Evolutionary conservation across 1,284 basidiomycete species (phyloP).

Genomic region (Trichosporon sp.): DNA sequence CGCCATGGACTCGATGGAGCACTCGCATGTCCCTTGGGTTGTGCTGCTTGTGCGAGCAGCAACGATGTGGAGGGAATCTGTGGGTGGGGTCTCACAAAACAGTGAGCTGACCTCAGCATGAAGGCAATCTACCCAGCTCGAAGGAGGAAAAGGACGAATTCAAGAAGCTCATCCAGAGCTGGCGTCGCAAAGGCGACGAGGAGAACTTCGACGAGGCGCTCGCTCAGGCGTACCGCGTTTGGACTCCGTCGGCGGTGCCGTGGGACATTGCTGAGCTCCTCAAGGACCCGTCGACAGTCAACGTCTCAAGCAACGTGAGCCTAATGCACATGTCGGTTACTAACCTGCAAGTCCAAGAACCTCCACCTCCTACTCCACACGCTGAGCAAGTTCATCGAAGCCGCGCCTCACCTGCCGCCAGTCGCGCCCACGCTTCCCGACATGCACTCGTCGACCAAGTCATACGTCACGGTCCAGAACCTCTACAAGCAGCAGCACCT

Average conservation of each 20-base stretch:
- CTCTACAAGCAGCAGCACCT: slow-evolving; percentile 45
- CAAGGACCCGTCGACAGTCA: slow-evolving; percentile 56
- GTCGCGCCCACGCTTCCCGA: slow-evolving; percentile 74
- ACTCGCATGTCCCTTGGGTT: slow-evolving; percentile 80
- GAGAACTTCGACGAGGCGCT: slow-evolving; percentile 96
- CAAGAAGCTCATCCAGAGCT: slow-evolving; percentile 54
- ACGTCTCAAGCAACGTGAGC: slow-evolving; percentile 47
- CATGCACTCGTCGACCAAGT: slow-evolving; percentile 86
- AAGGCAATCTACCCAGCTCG: slow-evolving; percentile 42
- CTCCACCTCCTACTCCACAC: slow-evolving; percentile 87
- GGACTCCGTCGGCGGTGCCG: slow-evolving; percentile 65
- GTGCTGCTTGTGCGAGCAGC: slow-evolving; percentile 77
- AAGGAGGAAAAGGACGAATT: slow-evolving; percentile 72
- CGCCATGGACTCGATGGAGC: slow-evolving; percentile 74
- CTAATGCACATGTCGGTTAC: background rate
- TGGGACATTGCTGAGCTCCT: slow-evolving; percentile 64
- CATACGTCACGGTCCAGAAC: slow-evolving; percentile 57
- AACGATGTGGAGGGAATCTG: slow-evolving; percentile 66
- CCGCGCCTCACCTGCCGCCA: slow-evolving; percentile 56
- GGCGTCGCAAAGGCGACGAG: slow-evolving; percentile 66
- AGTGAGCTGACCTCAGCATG: slow-evolving; percentile 27
- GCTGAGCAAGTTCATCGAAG: slow-evolving; percentile 56
- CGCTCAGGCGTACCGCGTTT: slow-evolving; percentile 70
- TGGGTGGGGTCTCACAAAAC: slow-evolving; percentile 13
- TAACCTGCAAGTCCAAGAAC: slow-evolving; percentile 53